Conservation (phyloP, 345 rosid species). For the Arabidopsis thaliana region TAIR10.1 NC_003074.8:20289501-20290000, state of each 20-base stretch:
- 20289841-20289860: slow-evolving; percentile 66
- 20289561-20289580: slow-evolving; percentile 8
- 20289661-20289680: slow-evolving; percentile 92
- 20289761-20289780: background rate
- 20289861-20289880: slow-evolving; percentile 55
- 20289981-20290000: slow-evolving; percentile 15
- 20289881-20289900: background rate
- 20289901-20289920: slow-evolving; percentile 28
- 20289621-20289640: slow-evolving; percentile 81
- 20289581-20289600: slow-evolving; percentile 78
- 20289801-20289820: slow-evolving; percentile 87
- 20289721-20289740: background rate
- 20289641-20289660: slow-evolving; percentile 82
- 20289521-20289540: background rate
- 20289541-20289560: background rate
- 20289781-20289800: slow-evolving; percentile 66
- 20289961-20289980: background rate
- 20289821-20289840: slow-evolving; percentile 88
- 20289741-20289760: slow-evolving; percentile 6
- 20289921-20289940: slow-evolving; percentile 15
- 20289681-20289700: slow-evolving; percentile 66
- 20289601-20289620: slow-evolving; percentile 91
- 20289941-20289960: slow-evolving; percentile 19
- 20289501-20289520: slow-evolving; percentile 63
- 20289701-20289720: background rate